Percentiles rank a stretch among this genome's conserved stretches.
These are phyloP conservation scores for Trichoderma reesei DNA, from an alignment of 495 filamentous ascomycete genomes.

Conservation along the genomic window DNA sequence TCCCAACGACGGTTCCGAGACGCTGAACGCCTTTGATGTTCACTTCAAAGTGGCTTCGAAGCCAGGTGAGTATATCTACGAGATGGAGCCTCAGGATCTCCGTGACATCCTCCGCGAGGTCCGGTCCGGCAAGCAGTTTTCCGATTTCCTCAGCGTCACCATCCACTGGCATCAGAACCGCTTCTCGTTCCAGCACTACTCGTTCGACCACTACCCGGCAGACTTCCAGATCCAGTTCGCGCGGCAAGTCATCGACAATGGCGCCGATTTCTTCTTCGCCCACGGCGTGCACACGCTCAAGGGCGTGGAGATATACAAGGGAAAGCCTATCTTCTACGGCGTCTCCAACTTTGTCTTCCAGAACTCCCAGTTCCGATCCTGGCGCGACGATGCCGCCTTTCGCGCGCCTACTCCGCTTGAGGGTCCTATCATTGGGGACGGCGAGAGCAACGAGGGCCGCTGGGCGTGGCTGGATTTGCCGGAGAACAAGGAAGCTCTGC, in stretches of 20 bases:
- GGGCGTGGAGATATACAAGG: slow-evolving; percentile 1
- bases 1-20: background rate
- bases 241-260: background rate
- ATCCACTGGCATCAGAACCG: slow-evolving; percentile 3
- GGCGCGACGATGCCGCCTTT: background rate
- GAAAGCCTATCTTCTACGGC: background rate
- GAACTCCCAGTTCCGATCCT: background rate
- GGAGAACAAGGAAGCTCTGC: background rate
- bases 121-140: background rate
- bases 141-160: background rate
- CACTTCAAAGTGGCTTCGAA: background rate
- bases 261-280: background rate
- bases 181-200: slow-evolving; percentile 4
- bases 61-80: background rate
- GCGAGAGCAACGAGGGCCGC: background rate
- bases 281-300: slow-evolving; percentile 2
- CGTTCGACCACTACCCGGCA: background rate
- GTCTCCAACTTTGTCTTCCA: slow-evolving; percentile 5
- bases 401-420: background rate
- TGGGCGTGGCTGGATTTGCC: background rate
- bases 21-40: background rate
- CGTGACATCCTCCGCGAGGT: background rate
- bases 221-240: background rate
- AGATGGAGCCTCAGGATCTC: background rate
- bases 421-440: background rate